Conservation (phyloP, 768 basidiomycete genomes). For the Pleurotus platypus region DNA sequence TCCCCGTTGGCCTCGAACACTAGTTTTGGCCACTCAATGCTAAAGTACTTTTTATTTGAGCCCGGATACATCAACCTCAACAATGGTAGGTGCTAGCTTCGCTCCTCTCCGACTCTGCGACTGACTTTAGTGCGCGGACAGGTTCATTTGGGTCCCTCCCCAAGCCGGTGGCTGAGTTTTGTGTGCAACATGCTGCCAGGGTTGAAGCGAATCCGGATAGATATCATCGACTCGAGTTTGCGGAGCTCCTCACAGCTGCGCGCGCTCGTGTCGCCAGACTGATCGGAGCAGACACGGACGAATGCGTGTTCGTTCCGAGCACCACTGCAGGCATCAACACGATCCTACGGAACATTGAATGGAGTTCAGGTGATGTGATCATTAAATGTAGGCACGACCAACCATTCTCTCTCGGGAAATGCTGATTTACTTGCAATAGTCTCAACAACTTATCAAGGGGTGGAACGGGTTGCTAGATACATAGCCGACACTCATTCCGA, state of each 20-base stretch:
- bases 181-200: constrained; percentile 33
- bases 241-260: constrained; percentile 29
- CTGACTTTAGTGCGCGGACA: constrained; percentile 20
- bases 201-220: constrained; percentile 56
- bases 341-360: constrained; percentile 62
- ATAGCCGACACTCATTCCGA: constrained; percentile 46
- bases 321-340: constrained; percentile 66
- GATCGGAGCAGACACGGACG: constrained; percentile 46
- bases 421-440: not conserved
- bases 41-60: constrained; percentile 53
- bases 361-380: constrained; percentile 65
- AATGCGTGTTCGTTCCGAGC: constrained; percentile 60
- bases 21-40: constrained; percentile 52
- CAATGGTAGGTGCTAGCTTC: constrained; percentile 38
- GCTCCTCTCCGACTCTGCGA: not conserved
- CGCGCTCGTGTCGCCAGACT: constrained; percentile 49
- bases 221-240: constrained; percentile 40
- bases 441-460: not conserved
- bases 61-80: constrained; percentile 63
- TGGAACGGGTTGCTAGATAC: constrained; percentile 20
- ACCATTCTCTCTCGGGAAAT: constrained; percentile 4
- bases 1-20: not conserved
- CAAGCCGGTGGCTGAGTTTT: constrained; percentile 43
- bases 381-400: constrained; percentile 45
- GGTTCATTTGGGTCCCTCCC: constrained; percentile 62